These are phyloP conservation scores for Exophiala oligosperma DNA, from an alignment of 2,329 filamentous ascomycete genomes.

Conservation along the genomic window DNA sequence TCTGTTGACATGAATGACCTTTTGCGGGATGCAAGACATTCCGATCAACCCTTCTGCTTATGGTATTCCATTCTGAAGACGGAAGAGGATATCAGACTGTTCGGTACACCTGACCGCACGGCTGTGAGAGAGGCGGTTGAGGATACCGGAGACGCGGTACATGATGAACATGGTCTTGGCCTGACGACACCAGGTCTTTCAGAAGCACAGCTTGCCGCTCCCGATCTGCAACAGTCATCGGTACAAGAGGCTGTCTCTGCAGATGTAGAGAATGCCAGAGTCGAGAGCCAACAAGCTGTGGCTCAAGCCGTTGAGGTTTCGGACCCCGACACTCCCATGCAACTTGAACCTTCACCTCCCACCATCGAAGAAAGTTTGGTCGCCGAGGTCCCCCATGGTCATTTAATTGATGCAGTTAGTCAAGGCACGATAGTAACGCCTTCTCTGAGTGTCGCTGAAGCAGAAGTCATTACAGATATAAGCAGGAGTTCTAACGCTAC, in stretches of 20 bases:
- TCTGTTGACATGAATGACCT: slow-evolving; percentile 9
- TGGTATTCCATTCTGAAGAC: slow-evolving; percentile 27
- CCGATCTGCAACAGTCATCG: slow-evolving; percentile 26
- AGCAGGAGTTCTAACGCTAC: slow-evolving; percentile 14
- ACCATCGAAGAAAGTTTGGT: slow-evolving; percentile 16
- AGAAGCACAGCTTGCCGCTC: slow-evolving; percentile 14
- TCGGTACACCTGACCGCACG: slow-evolving; percentile 14
- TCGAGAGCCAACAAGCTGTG: neutral
- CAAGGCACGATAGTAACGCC: neutral
- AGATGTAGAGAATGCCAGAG: slow-evolving; percentile 10
- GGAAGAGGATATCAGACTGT: slow-evolving; percentile 23
- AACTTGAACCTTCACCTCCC: slow-evolving; percentile 11
- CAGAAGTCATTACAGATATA: slow-evolving; percentile 32
- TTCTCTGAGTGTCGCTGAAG: too few species aligned
- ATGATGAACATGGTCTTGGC: too few species aligned
- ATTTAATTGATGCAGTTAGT: slow-evolving; percentile 22
- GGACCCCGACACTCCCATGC: slow-evolving; percentile 20
- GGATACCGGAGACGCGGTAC: too few species aligned
- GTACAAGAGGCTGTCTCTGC: slow-evolving; percentile 21
- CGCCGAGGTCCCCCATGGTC: slow-evolving; percentile 21
- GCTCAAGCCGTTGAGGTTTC: slow-evolving; percentile 5
- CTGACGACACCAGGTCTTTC: neutral
- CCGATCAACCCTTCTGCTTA: slow-evolving; percentile 19
- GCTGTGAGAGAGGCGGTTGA: too few species aligned
- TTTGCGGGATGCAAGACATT: slow-evolving; percentile 1